Base-by-base conservation (phyloP, 2,329 filamentous ascomycete genomes). In the Acephala macrosclerotiorum region DNA sequence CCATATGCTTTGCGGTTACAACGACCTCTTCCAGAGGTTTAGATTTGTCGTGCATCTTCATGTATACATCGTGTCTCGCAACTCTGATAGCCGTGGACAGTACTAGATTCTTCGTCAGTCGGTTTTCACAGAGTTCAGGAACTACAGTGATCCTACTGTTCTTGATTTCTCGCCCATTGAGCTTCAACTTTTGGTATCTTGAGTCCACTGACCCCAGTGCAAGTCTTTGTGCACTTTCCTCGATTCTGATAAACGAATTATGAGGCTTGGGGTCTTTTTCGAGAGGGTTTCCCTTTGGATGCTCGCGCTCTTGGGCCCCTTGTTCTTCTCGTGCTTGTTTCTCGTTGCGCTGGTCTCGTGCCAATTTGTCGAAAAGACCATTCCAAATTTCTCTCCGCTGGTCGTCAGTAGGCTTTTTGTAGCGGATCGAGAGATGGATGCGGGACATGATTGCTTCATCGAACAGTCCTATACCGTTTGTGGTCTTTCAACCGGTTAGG, bases 381-480 rank as follows among this genome's bases (percentile, higher is more conserved):
- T 58, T n/a, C 60, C 68, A 14, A 66, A 33, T 33, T 9, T 9
- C 29, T 33, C 29, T 33, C 29, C 29, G 29, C 9, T 33, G 29
- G 4, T 33, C 29, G 9, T 33, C 29, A 9, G 29, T 33, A 9
- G 29, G 29, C 4, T 4, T 33, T 9, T 33, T 33, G 29, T 33
- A 33, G 29, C 29, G 29, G 4, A 33, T 33, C 9, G 29, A 33
- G 29, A 33, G 29, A 9, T 33, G 29, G 29, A 33, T 33, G 9
- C 29, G 29, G 9, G 29, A 33, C 29, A 33, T 33, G 29, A 33
- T 9, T 4, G 29, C 29, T 33, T 33, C 29, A 33, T 33, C 29
- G 29, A 33, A 33, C 29, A 33, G 29, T 33, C 29, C 29, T 33
- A 33, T 33, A 5, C 29, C 29, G 9, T 33, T 33, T 33, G 29